phyloP scores from a whole-genome alignment of 2,329 filamentous ascomycete species.

The Cadophora sp. region DNA sequence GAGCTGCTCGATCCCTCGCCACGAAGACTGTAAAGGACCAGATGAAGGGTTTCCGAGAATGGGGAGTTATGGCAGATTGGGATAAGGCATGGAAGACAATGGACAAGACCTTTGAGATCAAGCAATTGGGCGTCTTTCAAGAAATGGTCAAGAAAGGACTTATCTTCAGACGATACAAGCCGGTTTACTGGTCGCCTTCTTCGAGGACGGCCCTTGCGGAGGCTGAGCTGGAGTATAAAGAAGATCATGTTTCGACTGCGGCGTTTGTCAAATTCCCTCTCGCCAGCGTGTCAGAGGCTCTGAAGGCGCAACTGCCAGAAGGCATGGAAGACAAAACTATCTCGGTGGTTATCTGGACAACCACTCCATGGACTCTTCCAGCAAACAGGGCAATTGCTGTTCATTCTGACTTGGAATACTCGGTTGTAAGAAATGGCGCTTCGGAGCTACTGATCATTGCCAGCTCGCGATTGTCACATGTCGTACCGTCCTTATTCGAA shows the following conservation, averaged over 20 bases:
- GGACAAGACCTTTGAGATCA: conserved; percentile 76
- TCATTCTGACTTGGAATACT: conserved; percentile 76
- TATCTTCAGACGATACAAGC: conserved; percentile 80
- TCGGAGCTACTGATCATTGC: conserved; percentile 73
- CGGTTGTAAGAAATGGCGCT: conserved; percentile 62
- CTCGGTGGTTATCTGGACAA: conserved; percentile 95
- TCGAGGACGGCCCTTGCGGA: conserved; percentile 82
- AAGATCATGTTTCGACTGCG: conserved; percentile 72
- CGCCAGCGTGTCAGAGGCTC: conserved; percentile 50
- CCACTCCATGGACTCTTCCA: conserved; percentile 95
- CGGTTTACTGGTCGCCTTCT: conserved; percentile 86
- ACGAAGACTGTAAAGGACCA: conserved; percentile 73
- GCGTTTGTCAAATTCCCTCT: conserved; percentile 86
- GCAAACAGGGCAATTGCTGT: conserved; percentile 91
- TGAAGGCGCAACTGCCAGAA: conserved; percentile 50
- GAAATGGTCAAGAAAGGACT: conserved; percentile 75
- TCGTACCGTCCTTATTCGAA: conserved; percentile 54
- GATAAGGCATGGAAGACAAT: conserved; percentile 79
- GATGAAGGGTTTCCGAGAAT: conserved; percentile 75
- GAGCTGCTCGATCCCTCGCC: conserved; percentile 70
- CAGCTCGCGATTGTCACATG: conserved; percentile 68
- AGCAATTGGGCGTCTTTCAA: conserved; percentile 77
- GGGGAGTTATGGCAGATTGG: conserved; percentile 85
- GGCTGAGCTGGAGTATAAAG: conserved; percentile 84
- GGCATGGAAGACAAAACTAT: conserved; percentile 56